These are phyloP conservation scores for Hyaloscypha bicolor DNA, from an alignment of 495 filamentous ascomycete genomes.

Conservation along the genomic window DNA sequence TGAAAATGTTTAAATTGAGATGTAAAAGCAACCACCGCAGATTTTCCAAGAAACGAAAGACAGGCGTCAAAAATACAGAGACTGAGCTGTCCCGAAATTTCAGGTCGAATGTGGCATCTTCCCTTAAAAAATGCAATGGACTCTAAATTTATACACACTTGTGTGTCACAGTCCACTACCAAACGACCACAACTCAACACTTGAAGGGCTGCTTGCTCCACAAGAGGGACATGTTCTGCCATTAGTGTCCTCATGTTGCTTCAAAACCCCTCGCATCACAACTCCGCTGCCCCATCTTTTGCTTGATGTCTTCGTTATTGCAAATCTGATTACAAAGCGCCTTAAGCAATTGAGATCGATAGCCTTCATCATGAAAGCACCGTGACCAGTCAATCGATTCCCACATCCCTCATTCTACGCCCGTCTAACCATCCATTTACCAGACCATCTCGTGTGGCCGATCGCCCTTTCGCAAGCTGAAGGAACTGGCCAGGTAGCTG, in stretches of 20 bases:
- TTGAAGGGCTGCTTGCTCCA: not conserved
- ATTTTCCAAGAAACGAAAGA: too few relatives aligned
- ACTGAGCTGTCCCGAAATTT: too few relatives aligned
- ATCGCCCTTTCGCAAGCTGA: constrained; percentile 97
- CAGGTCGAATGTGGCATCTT: not conserved
- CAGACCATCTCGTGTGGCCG: constrained; percentile 97
- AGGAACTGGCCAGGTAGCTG: constrained; percentile 87
- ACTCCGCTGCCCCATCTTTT: not conserved
- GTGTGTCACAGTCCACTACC: not conserved
- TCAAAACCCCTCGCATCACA: not conserved
- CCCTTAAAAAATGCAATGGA: not conserved
- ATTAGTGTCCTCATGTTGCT: not conserved
- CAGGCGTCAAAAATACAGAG: too few relatives aligned
- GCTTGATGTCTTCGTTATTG: constrained; percentile 36
- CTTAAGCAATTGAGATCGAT: constrained; percentile 34
- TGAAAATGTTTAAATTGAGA: too few relatives aligned
- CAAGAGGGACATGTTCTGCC: not conserved
- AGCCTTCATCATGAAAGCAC: constrained; percentile 32
- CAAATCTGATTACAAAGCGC: constrained; percentile 40
- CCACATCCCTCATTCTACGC: constrained; percentile 27
- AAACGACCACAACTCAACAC: not conserved
- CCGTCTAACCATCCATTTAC: constrained; percentile 49
- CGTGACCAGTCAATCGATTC: constrained; percentile 25
- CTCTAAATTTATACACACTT: not conserved
- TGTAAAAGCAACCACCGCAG: too few relatives aligned